Evolutionary conservation across 192 early-diverging fungal genomes (phyloP), one percentile per base, ranked within the genome.

Genomic region (Podila minutissima): DNA sequence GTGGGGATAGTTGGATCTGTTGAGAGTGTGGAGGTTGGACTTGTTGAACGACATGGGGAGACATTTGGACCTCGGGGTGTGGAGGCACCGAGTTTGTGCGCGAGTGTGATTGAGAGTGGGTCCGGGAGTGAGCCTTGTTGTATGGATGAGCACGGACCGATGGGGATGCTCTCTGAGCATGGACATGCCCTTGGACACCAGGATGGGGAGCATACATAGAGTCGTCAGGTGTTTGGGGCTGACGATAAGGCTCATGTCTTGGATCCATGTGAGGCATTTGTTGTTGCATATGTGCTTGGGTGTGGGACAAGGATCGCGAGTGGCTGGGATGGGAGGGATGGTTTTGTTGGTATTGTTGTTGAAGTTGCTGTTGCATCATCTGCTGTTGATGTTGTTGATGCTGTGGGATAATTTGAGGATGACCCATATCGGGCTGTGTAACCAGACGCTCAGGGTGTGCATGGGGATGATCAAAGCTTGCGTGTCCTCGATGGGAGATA

Each of bases 121-220:
- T 20, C 31, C 31, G 17, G 17, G 28, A 33, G 59, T 20, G 59
- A 59, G 58, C 24, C 10, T n/a, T 63, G 28, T 22, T 28, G 35
- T 63, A 63, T 19, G 62, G 62, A 38, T 63, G 62, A 38, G 31
- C 8, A 55, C n/a, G 24, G 53, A 55, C 53, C 8, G 62, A 46
- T 0, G 62, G 62, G 9, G 62, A 33, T 29, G 20, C 20, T 63
- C 31, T 24, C 7, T 59, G 20, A 7, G 59, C 15, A 60, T 60
- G 15, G 59, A 31, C 28, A 12, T 31, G 28, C 59, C 59, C 24
- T 60, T 10, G 59, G 31, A 31, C 28, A 13, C 24, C 13, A 24
- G 13, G 15, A 24, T 19, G 59, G 13, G 59, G 59, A 60, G 33
- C 33, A 33, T 17, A 24, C 28, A 60, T 19, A 24, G 59, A 9